Conservation (phyloP, 75 land plant species). For the Chamaecyparis obtusa region DNA sequence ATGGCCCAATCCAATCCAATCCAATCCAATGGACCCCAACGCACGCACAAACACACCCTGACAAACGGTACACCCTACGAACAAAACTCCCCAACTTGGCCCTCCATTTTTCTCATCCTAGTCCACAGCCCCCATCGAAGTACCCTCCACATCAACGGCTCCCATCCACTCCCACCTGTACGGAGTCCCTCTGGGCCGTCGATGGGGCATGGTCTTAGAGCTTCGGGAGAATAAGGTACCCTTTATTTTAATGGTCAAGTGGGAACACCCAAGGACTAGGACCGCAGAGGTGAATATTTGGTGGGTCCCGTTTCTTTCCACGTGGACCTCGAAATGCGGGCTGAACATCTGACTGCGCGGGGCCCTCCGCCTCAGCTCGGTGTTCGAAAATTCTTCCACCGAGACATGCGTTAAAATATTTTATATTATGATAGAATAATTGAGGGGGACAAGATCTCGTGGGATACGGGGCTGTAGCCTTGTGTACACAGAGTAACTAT, state of each 20-base stretch:
- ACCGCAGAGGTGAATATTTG: background rate
- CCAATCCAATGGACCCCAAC: slow-evolving; percentile 7
- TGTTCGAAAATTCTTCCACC: slow-evolving; percentile 7
- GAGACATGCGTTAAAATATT: slow-evolving; percentile 6
- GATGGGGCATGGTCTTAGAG: background rate
- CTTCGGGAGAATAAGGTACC: background rate
- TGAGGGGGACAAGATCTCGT: slow-evolving; percentile 8
- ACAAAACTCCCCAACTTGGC: background rate
- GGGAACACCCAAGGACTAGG: background rate
- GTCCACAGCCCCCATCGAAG: background rate
- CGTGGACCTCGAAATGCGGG: background rate
- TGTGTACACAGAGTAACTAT: slow-evolving; percentile 2
- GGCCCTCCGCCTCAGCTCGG: background rate
- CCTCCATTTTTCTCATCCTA: background rate
- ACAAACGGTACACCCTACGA: slow-evolving; percentile 1
- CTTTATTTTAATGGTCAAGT: background rate
- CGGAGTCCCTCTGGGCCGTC: background rate
- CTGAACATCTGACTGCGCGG: background rate
- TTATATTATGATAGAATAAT: slow-evolving; percentile 2
- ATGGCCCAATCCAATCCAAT: slow-evolving; percentile 6
- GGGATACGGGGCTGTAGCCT: slow-evolving; percentile 8
- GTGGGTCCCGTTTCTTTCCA: background rate
- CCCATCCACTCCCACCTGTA: background rate
- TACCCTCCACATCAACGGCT: background rate
- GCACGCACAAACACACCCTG: slow-evolving; percentile 8